Conservation (phyloP, 2,329 filamentous ascomycete genomes). For the Sporothrix protearum region DNA sequence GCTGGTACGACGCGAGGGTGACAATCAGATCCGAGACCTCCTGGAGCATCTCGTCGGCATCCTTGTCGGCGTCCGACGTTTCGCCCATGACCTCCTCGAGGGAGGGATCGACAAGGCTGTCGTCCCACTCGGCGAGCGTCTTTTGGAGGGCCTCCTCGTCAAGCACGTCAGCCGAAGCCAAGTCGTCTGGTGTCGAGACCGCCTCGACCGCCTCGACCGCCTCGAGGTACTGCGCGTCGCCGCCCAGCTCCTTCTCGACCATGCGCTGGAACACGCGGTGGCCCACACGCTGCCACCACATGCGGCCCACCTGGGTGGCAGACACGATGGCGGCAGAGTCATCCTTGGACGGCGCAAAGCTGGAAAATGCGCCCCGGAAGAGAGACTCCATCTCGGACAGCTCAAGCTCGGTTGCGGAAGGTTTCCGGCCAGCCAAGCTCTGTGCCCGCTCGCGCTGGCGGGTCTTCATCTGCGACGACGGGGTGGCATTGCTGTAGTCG, state of each 20-base stretch:
- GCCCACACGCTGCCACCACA: conserved; percentile 75
- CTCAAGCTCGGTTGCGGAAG: conserved; percentile 53
- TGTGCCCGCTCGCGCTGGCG: conserved; percentile 70
- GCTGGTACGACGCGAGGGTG: conserved; percentile 72
- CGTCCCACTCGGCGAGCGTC: conserved; percentile 57
- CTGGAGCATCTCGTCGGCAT: conserved; percentile 65
- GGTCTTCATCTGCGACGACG: conserved; percentile 51
- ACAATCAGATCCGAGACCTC: conserved; percentile 74
- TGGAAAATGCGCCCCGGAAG: conserved; percentile 74
- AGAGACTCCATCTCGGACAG: conserved; percentile 68
- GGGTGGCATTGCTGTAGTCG: conserved; percentile 62
- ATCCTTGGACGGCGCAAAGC: conserved; percentile 73
- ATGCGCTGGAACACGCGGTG: conserved; percentile 62
- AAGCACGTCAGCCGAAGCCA: conserved; percentile 30
- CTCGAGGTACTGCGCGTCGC: conserved; percentile 38
- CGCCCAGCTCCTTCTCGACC: conserved; percentile 50
- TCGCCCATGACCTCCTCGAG: conserved; percentile 51
- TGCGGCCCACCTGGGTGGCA: conserved; percentile 60
- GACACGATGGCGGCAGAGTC: conserved; percentile 68
- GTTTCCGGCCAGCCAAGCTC: conserved; percentile 60
- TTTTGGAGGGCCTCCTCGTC: conserved; percentile 53
- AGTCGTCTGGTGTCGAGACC: conserved; percentile 33
- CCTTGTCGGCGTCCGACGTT: conserved; percentile 54
- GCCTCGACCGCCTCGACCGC: conserved; percentile 39
- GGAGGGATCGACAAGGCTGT: conserved; percentile 54